Evolutionary conservation across 2,329 filamentous ascomycete species (phyloP).

Genomic region (Xylaria sp.): DNA sequence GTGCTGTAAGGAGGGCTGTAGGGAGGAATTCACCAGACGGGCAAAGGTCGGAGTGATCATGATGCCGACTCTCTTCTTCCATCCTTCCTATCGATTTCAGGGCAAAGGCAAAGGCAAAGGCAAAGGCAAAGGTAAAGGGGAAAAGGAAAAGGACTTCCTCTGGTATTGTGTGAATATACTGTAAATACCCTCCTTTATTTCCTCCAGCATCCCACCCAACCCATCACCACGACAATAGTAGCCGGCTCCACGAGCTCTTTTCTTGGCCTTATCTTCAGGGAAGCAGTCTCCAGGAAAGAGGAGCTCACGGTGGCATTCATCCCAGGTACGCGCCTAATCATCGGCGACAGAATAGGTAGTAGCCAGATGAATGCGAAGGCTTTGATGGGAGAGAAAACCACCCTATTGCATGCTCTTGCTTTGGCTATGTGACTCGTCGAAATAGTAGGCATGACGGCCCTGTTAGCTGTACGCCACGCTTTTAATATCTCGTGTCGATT

Average conservation of each 20-base stretch:
- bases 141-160: not conserved
- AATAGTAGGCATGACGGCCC: too few species aligned
- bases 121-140: not conserved
- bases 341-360: not conserved
- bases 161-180: constrained; percentile 25
- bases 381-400: not conserved
- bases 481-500: too few species aligned
- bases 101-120: not conserved
- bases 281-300: too few species aligned
- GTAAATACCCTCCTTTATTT: constrained; percentile 26
- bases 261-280: not conserved
- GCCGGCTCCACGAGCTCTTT: not conserved
- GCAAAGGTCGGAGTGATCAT: not conserved
- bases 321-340: too few species aligned
- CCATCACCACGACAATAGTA: too few species aligned
- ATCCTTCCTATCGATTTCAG: not conserved
- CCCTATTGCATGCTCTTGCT: too few species aligned
- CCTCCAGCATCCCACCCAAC: not conserved
- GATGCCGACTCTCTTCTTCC: not conserved
- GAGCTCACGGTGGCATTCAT: too few species aligned
- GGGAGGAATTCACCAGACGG: not conserved
- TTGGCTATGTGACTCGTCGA: too few species aligned
- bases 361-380: not conserved
- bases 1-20: too few species aligned
- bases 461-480: too few species aligned